Conservation (phyloP, 2,329 filamentous ascomycete genomes). For the Incumbomyces delicatus region DNA sequence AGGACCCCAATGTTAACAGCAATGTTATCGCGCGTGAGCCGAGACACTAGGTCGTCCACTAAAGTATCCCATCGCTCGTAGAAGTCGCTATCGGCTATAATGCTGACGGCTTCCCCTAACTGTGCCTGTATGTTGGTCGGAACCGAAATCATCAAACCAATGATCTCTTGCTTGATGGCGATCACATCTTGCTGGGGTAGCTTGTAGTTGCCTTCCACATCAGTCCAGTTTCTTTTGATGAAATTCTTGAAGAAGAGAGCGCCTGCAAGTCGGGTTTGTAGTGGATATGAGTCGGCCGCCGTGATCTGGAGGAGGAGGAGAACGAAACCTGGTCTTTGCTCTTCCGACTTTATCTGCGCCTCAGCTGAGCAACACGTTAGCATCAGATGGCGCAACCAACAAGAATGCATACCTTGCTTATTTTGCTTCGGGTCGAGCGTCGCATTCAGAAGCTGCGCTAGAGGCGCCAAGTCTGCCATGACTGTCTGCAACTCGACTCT, state of each 20-base stretch:
- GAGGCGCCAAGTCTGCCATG: conserved; percentile 37
- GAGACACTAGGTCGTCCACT: conserved; percentile 80
- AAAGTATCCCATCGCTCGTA: conserved; percentile 95
- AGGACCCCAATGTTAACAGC: conserved; percentile 87
- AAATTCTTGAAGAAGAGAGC: conserved; percentile 98
- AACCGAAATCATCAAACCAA: conserved; percentile 91
- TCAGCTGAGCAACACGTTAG: conserved; percentile 54
- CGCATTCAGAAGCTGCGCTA: conserved; percentile 79
- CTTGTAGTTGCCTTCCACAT: conserved; percentile 91
- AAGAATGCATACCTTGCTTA: conserved; percentile 62
- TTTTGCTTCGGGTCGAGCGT: conserved; percentile 81
- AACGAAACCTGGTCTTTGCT: conserved; percentile 78
- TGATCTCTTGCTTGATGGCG: conserved; percentile 89
- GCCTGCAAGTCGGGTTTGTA: conserved; percentile 73
- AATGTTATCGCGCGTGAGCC: conserved; percentile 71
- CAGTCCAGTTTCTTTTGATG: conserved; percentile 87
- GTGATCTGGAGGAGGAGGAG: conserved; percentile 83
- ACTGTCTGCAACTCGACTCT: not conserved
- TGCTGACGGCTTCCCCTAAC: conserved; percentile 89
- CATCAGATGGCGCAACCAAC: conserved; percentile 2
- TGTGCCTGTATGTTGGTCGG: conserved; percentile 82
- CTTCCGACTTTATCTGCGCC: conserved; percentile 64
- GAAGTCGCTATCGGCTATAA: conserved; percentile 97
- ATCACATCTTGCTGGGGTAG: conserved; percentile 70
- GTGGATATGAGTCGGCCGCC: conserved; percentile 59